Percentiles rank a stretch among this genome's conserved stretches.
Conservation (phyloP, 2,329 filamentous ascomycete genomes). For the Colletotrichum gloeosporioides region DNA sequence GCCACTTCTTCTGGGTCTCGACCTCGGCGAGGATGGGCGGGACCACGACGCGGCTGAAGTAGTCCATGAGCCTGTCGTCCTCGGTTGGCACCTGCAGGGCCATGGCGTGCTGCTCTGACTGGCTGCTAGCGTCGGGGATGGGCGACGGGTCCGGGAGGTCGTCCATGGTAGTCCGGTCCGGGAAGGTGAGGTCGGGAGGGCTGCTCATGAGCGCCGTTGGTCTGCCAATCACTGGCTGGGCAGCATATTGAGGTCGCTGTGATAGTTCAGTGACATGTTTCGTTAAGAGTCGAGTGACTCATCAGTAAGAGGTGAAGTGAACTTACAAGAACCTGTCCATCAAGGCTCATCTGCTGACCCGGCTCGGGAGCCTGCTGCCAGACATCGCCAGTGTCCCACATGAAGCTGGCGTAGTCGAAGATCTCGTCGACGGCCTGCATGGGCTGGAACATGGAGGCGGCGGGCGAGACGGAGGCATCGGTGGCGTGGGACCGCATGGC, state of each 20-base stretch:
- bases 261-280: neutral
- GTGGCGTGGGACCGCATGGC: conserved; percentile 28
- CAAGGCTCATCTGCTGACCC: conserved; percentile 6
- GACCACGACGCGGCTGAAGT: conserved; percentile 53
- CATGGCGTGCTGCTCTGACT: neutral
- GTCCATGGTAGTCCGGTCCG: neutral
- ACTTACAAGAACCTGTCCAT: neutral
- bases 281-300: neutral
- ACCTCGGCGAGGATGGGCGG: conserved; percentile 59
- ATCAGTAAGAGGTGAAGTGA: neutral
- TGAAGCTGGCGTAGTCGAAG: conserved; percentile 54
- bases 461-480: conserved; percentile 29
- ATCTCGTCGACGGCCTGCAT: conserved; percentile 43
- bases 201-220: neutral
- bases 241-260: neutral
- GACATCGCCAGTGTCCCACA: conserved; percentile 47
- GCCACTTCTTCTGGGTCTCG: conserved; percentile 58
- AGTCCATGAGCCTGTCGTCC: conserved; percentile 43
- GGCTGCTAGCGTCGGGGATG: neutral
- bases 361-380: conserved; percentile 34
- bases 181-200: neutral
- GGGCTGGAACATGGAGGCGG: conserved; percentile 28
- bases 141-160: neutral
- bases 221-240: neutral
- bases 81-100: neutral